Conservation (phyloP, 805 yeast species). For the Saturnispora dispora region DNA sequence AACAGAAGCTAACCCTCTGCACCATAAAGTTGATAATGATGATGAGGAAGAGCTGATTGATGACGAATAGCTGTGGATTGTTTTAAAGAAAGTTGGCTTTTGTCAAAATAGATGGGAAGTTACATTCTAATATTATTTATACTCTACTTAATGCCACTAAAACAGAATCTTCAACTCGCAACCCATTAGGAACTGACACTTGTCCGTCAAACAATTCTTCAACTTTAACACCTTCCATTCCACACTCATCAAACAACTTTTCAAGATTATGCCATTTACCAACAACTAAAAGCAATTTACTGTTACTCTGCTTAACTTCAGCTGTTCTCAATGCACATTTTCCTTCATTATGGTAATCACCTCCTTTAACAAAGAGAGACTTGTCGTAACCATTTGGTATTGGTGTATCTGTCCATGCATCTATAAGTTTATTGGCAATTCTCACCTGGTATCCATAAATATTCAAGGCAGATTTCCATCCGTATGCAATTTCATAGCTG, state of each 20-base stretch:
- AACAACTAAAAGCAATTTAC: not conserved
- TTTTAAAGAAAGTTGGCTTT: not conserved
- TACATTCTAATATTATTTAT: not conserved
- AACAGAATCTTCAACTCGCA: constrained; percentile 6
- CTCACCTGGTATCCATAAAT: constrained; percentile 4
- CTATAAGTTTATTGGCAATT: constrained; percentile 6
- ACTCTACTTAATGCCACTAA: constrained; percentile 4
- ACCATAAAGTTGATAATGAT: constrained; percentile 7
- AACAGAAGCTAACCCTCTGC: constrained; percentile 7
- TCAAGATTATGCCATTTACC: constrained; percentile 5
- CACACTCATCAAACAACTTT: not conserved
- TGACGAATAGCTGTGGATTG: constrained; percentile 24
- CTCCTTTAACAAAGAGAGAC: constrained; percentile 4
- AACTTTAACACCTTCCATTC: constrained; percentile 1
- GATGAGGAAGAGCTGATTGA: constrained; percentile 22
- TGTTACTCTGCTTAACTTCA: not conserved
- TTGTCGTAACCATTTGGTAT: not conserved
- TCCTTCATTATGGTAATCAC: not conserved
- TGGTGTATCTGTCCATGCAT: constrained; percentile 6
- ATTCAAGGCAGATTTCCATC: constrained; percentile 20
- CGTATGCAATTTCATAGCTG: constrained; percentile 57
- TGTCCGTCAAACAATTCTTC: constrained; percentile 5
- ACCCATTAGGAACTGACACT: not conserved
- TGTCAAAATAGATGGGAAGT: not conserved
- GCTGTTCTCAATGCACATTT: not conserved